Evolutionary conservation across 176 grass and related monocot species (phyloP).

Genomic region (Aegilops bicornis): DNA sequence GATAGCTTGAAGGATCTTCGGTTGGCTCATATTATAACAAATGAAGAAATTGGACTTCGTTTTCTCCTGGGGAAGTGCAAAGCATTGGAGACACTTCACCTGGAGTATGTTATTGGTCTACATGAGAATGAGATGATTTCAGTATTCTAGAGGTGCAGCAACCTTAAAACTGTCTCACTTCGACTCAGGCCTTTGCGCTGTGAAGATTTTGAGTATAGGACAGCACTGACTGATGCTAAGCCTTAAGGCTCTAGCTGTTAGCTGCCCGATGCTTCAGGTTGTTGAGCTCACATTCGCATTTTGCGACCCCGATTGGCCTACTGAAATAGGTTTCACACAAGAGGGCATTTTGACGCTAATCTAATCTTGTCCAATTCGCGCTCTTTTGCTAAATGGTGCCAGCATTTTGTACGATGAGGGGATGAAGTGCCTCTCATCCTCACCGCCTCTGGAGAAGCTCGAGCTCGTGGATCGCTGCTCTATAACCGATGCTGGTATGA

Average conservation of each 20-base stretch:
- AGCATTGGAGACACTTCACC: slow-evolving; percentile 40
- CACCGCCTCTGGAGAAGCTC: slow-evolving; percentile 38
- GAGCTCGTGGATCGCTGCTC: slow-evolving; percentile 46
- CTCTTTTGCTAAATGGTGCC: slow-evolving; percentile 44
- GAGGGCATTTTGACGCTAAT: slow-evolving; percentile 43
- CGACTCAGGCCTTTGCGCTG: not conserved
- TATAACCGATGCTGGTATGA: slow-evolving; percentile 48
- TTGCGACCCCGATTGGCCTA: slow-evolving; percentile 13
- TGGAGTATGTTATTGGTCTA: slow-evolving; percentile 40
- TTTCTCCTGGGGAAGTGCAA: slow-evolving; percentile 31
- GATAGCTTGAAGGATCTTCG: slow-evolving; percentile 44
- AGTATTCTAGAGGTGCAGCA: slow-evolving; percentile 43
- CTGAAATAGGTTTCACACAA: slow-evolving; percentile 43
- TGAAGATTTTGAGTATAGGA: not conserved
- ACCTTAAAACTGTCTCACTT: slow-evolving; percentile 52
- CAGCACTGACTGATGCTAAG: slow-evolving; percentile 50
- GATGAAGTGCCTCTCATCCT: slow-evolving; percentile 42
- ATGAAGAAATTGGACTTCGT: slow-evolving; percentile 32
- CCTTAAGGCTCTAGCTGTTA: slow-evolving; percentile 39
- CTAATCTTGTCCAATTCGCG: slow-evolving; percentile 44
- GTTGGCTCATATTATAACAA: slow-evolving; percentile 36
- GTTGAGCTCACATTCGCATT: slow-evolving; percentile 48
- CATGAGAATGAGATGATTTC: slow-evolving; percentile 48
- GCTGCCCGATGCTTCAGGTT: slow-evolving; percentile 55
- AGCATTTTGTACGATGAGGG: slow-evolving; percentile 41